Evolutionary conservation across 73 alveolate genomes (phyloP).

Genomic region (Halteria grandinella): DNA sequence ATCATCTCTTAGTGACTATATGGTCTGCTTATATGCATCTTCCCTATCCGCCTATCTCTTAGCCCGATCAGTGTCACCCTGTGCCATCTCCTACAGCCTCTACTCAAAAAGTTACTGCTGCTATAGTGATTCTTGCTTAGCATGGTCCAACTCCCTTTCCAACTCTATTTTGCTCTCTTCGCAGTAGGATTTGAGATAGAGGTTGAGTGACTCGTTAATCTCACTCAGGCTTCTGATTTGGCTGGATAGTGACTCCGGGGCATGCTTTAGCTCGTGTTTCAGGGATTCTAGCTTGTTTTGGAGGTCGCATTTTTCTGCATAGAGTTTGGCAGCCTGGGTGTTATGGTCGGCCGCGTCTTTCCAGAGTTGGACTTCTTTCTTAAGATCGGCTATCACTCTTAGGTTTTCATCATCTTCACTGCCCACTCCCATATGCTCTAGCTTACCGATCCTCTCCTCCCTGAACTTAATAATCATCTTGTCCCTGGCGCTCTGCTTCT

Average conservation of each 20-base stretch:
- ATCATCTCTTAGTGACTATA: too few relatives aligned
- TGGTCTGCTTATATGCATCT: too few relatives aligned
- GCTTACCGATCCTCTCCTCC: constrained; percentile 36
- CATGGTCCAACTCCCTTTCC: constrained; percentile 24
- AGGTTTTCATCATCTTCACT: constrained; percentile 4
- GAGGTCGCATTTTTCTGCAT: constrained; percentile 46
- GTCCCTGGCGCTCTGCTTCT: constrained; percentile 60
- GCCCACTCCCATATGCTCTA: background rate
- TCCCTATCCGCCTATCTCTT: too few relatives aligned
- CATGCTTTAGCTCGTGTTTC: constrained; percentile 4
- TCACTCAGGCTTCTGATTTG: constrained; percentile 25
- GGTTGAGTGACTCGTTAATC: constrained; percentile 31
- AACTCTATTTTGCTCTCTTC: constrained; percentile 38
- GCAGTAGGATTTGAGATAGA: constrained; percentile 33
- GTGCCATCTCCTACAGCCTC: too few relatives aligned
- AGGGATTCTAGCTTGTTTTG: constrained; percentile 1
- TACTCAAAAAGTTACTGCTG: too few relatives aligned
- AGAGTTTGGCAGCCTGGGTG: constrained; percentile 53
- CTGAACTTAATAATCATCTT: constrained; percentile 71
- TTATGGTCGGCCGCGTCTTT: constrained; percentile 42
- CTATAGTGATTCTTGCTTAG: constrained; percentile 41
- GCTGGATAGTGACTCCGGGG: constrained; percentile 46
- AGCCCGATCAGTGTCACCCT: too few relatives aligned
- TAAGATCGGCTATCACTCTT: constrained; percentile 11
- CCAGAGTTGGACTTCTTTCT: constrained; percentile 1